Evolutionary conservation across 164 flowering plant genomes (phyloP).

Genomic region (Tetrastigma voinierianum): DNA sequence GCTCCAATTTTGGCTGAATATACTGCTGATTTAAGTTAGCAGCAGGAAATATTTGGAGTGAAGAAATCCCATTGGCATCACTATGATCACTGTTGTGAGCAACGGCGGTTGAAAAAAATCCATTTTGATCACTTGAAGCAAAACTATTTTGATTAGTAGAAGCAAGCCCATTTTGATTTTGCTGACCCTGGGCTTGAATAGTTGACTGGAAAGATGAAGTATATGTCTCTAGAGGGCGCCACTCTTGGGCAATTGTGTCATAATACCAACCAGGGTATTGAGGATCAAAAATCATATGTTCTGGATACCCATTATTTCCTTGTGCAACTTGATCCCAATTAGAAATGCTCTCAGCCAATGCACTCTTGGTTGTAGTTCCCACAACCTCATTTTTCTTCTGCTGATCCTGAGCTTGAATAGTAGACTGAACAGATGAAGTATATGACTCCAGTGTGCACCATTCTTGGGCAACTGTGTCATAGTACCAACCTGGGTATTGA

Average conservation of each 20-base stretch:
- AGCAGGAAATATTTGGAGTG: conserved; percentile 36
- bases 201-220: conserved; percentile 31
- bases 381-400: conserved; percentile 31
- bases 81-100: conserved; percentile 19
- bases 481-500: conserved; percentile 95
- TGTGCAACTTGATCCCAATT: conserved; percentile 54
- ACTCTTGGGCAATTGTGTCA: conserved; percentile 67
- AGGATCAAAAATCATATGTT: conserved; percentile 88
- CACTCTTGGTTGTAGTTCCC: conserved; percentile 41
- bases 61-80: conserved; percentile 24
- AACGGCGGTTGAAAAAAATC: conserved; percentile 21
- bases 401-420: conserved; percentile 29
- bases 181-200: conserved; percentile 31
- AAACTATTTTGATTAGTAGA: conserved; percentile 5
- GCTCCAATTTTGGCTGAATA: conserved; percentile 32
- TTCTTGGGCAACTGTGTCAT: conserved; percentile 64
- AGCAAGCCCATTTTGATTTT: conserved; percentile 29
- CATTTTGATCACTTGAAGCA: conserved; percentile 36
- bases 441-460: conserved; percentile 76
- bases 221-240: conserved; percentile 67
- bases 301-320: conserved; percentile 58
- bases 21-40: conserved; percentile 37
- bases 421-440: conserved; percentile 33
- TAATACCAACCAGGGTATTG: conserved; percentile 96
- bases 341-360: conserved; percentile 34